These are phyloP conservation scores for Senecio squalidus DNA, from an alignment of 140 eudicot genomes.

Conservation along the genomic window DNA sequence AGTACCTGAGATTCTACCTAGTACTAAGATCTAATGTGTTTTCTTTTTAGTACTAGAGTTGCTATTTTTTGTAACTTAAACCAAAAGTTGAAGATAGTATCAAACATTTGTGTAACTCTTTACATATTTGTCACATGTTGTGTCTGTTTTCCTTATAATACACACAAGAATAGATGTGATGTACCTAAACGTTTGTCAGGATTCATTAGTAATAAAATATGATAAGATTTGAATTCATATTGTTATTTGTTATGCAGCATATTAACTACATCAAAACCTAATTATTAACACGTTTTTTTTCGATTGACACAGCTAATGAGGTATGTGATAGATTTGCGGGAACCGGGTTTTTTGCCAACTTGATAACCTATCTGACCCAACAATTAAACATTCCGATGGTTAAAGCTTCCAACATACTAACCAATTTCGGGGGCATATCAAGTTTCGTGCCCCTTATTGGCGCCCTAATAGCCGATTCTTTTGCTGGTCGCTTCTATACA, in stretches of 20 bases:
- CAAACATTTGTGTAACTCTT: too few relatives aligned
- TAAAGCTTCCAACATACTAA: slow-evolving; percentile 78
- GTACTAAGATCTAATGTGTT: too few relatives aligned
- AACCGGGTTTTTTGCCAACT: slow-evolving; percentile 82
- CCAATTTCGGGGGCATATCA: slow-evolving; percentile 74
- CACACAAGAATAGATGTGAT: too few relatives aligned
- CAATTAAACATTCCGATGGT: slow-evolving; percentile 81
- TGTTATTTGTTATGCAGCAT: background rate
- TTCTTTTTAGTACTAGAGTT: too few relatives aligned
- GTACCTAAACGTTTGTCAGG: too few relatives aligned
- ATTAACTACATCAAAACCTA: background rate
- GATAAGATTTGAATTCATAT: too few relatives aligned
- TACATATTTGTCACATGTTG: too few relatives aligned
- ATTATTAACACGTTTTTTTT: background rate
- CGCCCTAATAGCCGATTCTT: slow-evolving; percentile 82
- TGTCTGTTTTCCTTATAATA: too few relatives aligned
- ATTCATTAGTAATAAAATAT: too few relatives aligned
- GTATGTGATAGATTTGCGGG: slow-evolving; percentile 83
- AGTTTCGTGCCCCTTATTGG: slow-evolving; percentile 86
- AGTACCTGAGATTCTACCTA: too few relatives aligned
- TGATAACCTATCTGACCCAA: slow-evolving; percentile 81
- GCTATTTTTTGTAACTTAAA: too few relatives aligned
- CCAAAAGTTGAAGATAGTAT: too few relatives aligned
- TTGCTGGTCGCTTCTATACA: slow-evolving; percentile 83
- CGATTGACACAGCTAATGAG: slow-evolving; percentile 66